Conservation (phyloP, 2,329 filamentous ascomycete genomes). For the Colletotrichum kahawae region DNA sequence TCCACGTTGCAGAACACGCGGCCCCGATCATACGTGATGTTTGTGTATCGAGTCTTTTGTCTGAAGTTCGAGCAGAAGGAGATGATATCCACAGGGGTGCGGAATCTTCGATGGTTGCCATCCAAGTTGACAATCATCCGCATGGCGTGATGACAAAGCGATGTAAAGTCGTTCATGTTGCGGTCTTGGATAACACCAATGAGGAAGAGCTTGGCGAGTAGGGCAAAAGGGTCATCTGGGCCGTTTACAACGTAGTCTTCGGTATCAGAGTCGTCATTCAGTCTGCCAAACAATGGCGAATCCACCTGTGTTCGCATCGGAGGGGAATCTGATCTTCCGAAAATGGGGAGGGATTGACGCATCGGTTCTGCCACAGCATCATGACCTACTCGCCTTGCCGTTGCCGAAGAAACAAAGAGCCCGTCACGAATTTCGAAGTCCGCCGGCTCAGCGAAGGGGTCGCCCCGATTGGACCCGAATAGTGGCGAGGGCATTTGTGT, state of each 20-base stretch:
- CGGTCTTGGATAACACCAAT: not conserved
- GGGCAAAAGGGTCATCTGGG: not conserved
- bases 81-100: fast-evolving
- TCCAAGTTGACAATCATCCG: not conserved
- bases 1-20: not conserved
- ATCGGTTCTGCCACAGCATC: not conserved
- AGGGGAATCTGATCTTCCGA: too few relatives aligned
- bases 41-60: not conserved
- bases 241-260: not conserved
- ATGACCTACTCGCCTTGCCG: not conserved
- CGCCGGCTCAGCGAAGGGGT: not conserved
- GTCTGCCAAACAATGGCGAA: too few relatives aligned
- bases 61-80: fast-evolving
- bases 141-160: too few relatives aligned
- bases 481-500: not conserved
- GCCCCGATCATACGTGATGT: not conserved
- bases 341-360: not conserved
- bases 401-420: fast-evolving
- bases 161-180: too few relatives aligned
- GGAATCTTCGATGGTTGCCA: fast-evolving
- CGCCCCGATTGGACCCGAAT: too few relatives aligned
- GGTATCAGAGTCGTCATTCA: too few relatives aligned
- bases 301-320: too few relatives aligned
- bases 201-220: not conserved
- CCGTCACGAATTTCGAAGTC: not conserved